These are phyloP conservation scores for Nadsonia commutata DNA, from an alignment of 1,139 yeast genomes.

Conservation along the genomic window DNA sequence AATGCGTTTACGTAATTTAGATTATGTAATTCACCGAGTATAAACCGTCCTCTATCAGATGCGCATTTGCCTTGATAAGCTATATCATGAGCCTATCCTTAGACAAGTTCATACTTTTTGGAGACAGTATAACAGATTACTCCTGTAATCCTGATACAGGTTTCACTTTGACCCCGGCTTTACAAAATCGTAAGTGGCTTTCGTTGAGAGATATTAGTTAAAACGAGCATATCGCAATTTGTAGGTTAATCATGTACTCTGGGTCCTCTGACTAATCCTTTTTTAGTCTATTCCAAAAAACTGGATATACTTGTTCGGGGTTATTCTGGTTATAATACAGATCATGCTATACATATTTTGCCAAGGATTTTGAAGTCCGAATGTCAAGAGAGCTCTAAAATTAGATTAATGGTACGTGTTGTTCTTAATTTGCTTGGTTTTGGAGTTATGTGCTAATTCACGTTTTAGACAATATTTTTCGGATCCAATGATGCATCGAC, in stretches of 20 bases:
- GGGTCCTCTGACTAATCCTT: no score
- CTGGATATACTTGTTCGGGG: constrained; percentile 46
- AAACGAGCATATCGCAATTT: no score
- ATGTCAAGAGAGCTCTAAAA: constrained; percentile 4
- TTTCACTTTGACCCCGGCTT: constrained; percentile 32
- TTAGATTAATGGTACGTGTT: constrained; percentile 11
- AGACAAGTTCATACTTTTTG: constrained; percentile 37
- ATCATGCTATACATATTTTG: constrained; percentile 26
- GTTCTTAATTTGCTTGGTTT: no score
- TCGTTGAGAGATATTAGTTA: no score
- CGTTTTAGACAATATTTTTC: constrained; percentile 37
- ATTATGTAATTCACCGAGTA: no score
- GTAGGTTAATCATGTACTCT: no score
- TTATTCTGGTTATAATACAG: constrained; percentile 43
- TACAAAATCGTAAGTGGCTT: constrained; percentile 19
- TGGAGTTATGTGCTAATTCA: no score
- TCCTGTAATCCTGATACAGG: constrained; percentile 24
- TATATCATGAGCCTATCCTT: background rate
- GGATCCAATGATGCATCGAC: constrained; percentile 64
- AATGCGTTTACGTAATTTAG: no score
- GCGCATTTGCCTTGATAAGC: no score
- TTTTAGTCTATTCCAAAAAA: constrained; percentile 28
- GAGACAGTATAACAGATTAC: constrained; percentile 46
- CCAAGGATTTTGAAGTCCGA: constrained; percentile 7
- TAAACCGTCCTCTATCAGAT: no score